Evolutionary conservation across 345 rosid species (phyloP), one percentile per base, ranked within the genome.

Genomic region (Acer saccharum): DNA sequence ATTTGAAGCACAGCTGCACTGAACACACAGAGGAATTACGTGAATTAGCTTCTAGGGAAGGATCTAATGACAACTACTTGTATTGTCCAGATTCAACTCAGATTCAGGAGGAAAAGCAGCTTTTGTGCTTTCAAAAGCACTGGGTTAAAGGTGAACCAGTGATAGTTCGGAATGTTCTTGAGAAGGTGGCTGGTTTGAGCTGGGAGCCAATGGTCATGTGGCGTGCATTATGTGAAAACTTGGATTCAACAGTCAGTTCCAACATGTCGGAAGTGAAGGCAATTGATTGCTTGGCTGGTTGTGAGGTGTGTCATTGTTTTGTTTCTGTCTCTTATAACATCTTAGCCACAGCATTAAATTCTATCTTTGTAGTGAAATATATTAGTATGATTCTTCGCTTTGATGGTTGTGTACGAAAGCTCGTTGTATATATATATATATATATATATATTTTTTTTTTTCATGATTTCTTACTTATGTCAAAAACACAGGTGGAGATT

Each of bases 141-240:
- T 93, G 98, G 98, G 77, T 78, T 67, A 92, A 86, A 77, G 98
- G 99, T 21, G 94, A 95, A 81, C 99, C 97, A 0, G 86, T 95
- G 52, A 90, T 93, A 0, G 97, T 91, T 67, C 84, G 77, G 43
- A 83, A 91, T 77, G 83, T 86, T 69, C 94, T 93, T 67, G 85
- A 85, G 64, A 77, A 48, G 77, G 78, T 88, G 61, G 74, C 91
- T 58, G 92, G 86, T 81, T 85, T 95, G 78, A 95, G 98, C 85
- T 95, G 99, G 99, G 98, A 95, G 70, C 99, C 99, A 14, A 89
- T 81, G 97, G 99, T 95, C 66, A 95, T 95, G 96, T 88, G 93
- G 96, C 94, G 97, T 41, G 98, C 97, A 35, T 83, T 95, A 75
- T 89, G 94, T 43, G 89, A 87, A 67, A 88, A 81, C 39, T 74